phyloP scores from a whole-genome alignment of 2,329 filamentous ascomycete species.

The Corynespora cassiicola region DNA sequence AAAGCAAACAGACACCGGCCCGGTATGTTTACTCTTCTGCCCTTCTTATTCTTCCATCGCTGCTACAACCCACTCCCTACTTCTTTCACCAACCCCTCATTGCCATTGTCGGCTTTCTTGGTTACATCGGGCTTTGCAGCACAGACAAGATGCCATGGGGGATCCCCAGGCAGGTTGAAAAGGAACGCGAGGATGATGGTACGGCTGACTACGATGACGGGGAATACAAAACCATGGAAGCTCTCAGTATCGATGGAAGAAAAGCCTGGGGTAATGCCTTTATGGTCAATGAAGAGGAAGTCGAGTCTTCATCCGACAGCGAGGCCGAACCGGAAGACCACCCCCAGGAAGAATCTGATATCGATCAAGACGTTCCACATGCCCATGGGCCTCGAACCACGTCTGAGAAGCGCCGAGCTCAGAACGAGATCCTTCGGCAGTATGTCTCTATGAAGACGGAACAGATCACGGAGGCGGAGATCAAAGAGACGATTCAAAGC shows the following conservation, averaged over 20 bases:
- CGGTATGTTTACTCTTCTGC: no score
- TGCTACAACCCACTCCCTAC: no score
- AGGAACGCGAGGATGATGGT: not conserved
- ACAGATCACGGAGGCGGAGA: constrained; percentile 48
- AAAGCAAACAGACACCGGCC: no score
- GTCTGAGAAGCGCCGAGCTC: constrained; percentile 47
- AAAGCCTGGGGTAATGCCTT: no score
- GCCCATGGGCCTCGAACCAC: constrained; percentile 31
- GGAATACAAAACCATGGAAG: not conserved
- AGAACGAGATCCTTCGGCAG: constrained; percentile 50
- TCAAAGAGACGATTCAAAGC: constrained; percentile 42
- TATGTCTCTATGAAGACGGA: constrained; percentile 53
- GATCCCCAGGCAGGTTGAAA: not conserved
- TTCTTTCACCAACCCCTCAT: no score
- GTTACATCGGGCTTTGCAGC: no score
- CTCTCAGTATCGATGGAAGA: no score
- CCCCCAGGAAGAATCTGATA: constrained; percentile 19
- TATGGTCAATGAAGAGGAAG: no score
- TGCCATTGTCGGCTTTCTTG: no score
- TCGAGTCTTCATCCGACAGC: no score
- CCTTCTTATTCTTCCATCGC: no score
- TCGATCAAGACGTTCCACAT: constrained; percentile 28
- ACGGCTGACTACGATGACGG: constrained; percentile 4
- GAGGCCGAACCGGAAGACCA: not conserved
- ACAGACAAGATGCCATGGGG: no score